Percentiles rank a stretch among this genome's conserved stretches.
Evolutionary conservation across 306 rosid genomes (phyloP).

Genomic region (Astragalus membranaceus): DNA sequence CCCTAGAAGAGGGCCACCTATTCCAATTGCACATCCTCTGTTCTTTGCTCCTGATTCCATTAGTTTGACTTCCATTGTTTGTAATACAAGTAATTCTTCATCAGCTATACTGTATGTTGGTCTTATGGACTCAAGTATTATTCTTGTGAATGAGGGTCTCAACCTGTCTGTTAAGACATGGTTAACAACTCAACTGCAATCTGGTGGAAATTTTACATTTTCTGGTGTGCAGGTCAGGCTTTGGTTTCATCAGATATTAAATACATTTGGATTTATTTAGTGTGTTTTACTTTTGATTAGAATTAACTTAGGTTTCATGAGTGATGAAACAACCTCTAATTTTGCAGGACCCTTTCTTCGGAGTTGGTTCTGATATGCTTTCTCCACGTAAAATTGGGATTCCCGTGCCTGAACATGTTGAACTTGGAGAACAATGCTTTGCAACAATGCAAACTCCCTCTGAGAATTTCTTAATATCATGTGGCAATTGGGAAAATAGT

Average conservation of each 20-base stretch:
- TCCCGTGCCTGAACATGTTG: constrained; percentile 86
- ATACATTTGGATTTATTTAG: constrained; percentile 5
- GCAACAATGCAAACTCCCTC: constrained; percentile 73
- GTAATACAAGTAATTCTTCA: constrained; percentile 46
- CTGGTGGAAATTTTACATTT: constrained; percentile 94
- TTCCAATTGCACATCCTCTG: constrained; percentile 95
- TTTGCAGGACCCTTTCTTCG: constrained; percentile 84
- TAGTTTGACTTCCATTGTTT: constrained; percentile 66
- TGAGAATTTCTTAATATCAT: constrained; percentile 76
- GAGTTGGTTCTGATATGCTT: constrained; percentile 79
- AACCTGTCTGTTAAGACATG: constrained; percentile 81
- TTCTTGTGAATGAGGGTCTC: constrained; percentile 79
- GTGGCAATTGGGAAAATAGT: constrained; percentile 99
- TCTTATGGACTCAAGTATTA: constrained; percentile 69
- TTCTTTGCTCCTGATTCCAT: constrained; percentile 88
- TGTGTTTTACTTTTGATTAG: background rate
- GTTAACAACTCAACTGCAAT: constrained; percentile 85
- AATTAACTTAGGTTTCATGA: constrained; percentile 10
- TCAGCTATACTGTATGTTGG: constrained; percentile 59
- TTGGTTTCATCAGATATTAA: constrained; percentile 26
- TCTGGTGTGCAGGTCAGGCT: constrained; percentile 80
- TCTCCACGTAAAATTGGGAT: constrained; percentile 84
- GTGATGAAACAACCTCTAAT: constrained; percentile 11
- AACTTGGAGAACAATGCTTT: constrained; percentile 82
- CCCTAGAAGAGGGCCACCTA: constrained; percentile 97